Percentiles rank a stretch among this genome's conserved stretches.
Conservation (phyloP, 2,329 filamentous ascomycete species). For the Byssothecium circinans region DNA sequence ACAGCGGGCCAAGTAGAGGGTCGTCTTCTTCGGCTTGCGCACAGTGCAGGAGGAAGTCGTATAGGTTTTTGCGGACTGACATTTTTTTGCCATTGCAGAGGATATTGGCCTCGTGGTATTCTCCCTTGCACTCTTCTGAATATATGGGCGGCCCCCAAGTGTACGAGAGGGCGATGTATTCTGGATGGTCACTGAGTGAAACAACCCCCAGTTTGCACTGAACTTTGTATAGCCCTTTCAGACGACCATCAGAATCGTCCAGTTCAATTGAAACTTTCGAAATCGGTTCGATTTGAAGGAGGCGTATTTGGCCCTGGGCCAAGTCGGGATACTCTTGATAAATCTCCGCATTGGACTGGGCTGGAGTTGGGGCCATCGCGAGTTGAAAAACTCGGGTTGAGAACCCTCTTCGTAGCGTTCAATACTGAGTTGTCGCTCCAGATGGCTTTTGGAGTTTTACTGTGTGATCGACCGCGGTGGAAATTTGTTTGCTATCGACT, state of each 20-base stretch:
- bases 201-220: slow-evolving; percentile 9
- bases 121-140: background rate
- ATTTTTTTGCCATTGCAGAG: slow-evolving; percentile 11
- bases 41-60: slow-evolving; percentile 15
- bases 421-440: no score
- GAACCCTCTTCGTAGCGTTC: no score
- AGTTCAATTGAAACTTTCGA: background rate
- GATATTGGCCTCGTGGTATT: slow-evolving; percentile 1
- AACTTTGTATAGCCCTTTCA: no score
- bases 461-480: no score
- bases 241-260: no score
- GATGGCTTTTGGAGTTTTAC: no score
- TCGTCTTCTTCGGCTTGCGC: background rate
- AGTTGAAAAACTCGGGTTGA: no score
- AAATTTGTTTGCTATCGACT: no score
- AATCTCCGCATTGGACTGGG: background rate
- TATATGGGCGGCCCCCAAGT: slow-evolving; percentile 16
- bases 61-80: slow-evolving; percentile 12
- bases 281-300: slow-evolving; percentile 8
- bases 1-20: slow-evolving; percentile 3
- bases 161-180: slow-evolving; percentile 20
- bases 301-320: slow-evolving; percentile 9
- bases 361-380: no score
- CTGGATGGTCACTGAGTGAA: slow-evolving; percentile 6
- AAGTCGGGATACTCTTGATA: background rate